Conservation (phyloP, 1,139 yeast species). For the Pichia sp. region DNA sequence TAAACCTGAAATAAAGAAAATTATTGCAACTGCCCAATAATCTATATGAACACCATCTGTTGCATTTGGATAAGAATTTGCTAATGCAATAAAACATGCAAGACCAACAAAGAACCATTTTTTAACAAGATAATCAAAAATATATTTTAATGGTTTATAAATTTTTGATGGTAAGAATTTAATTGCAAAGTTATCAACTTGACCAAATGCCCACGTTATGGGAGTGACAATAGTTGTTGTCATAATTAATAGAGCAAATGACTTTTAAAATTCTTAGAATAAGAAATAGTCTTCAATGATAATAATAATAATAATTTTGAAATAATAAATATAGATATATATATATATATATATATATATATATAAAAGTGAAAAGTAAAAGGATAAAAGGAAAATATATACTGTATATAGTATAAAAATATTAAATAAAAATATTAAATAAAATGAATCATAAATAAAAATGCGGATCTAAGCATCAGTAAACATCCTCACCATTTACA, state of each 20-base stretch:
- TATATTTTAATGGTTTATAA: constrained; percentile 1
- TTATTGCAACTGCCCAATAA: constrained; percentile 82
- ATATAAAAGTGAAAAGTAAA: too few relatives aligned
- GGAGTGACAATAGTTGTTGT: constrained; percentile 7
- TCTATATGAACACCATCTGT: constrained; percentile 37
- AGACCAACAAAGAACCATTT: constrained; percentile 69
- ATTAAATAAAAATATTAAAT: too few relatives aligned
- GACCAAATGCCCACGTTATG: constrained; percentile 1
- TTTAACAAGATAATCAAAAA: constrained; percentile 9
- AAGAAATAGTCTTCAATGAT: too few relatives aligned
- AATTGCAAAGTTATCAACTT: background rate
- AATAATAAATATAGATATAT: too few relatives aligned
- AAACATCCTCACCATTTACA: constrained; percentile 14
- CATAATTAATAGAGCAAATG: too few relatives aligned
- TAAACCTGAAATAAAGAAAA: constrained; percentile 74
- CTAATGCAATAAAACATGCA: constrained; percentile 68
- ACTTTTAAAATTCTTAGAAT: too few relatives aligned
- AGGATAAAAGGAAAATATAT: too few relatives aligned
- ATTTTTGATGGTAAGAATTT: constrained; percentile 4
- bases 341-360: too few relatives aligned
- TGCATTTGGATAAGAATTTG: constrained; percentile 58
- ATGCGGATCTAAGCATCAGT: too few relatives aligned
- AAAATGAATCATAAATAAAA: too few relatives aligned
- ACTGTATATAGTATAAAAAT: too few relatives aligned
- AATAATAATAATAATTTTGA: too few relatives aligned